Percentiles rank a stretch among this genome's conserved stretches.
phyloP scores from a whole-genome alignment of 2,329 filamentous ascomycete species.

The Cercospora canescens region DNA sequence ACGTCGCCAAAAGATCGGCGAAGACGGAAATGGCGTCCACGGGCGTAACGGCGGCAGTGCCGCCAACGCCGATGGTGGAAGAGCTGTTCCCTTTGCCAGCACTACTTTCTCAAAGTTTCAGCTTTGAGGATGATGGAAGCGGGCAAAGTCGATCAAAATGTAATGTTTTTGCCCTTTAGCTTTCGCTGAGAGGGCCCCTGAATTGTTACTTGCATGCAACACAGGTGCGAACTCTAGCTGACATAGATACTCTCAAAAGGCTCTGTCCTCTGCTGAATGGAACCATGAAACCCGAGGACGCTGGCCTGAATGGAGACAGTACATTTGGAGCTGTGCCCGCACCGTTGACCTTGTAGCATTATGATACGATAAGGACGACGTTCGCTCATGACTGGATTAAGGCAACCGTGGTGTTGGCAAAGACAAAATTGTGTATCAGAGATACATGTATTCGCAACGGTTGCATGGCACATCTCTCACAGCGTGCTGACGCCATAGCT shows the following conservation, averaged over 20 bases:
- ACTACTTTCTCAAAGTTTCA: conserved; percentile 24
- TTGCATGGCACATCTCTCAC: neutral
- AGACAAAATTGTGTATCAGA: neutral
- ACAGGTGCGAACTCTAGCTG: conserved; percentile 28
- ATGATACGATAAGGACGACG: neutral
- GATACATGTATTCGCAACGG: neutral
- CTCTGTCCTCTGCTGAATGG: conserved; percentile 85
- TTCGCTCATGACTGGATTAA: neutral
- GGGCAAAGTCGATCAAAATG: neutral
- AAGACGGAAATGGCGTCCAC: conserved; percentile 18
- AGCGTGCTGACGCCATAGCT: neutral
- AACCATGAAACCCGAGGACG: conserved; percentile 49
- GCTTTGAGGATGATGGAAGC: conserved; percentile 18
- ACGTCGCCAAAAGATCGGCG: conserved; percentile 13
- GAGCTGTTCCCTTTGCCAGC: conserved; percentile 15
- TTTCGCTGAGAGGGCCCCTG: conserved; percentile 16
- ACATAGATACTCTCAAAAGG: conserved; percentile 48
- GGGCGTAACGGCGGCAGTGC: conserved; percentile 17
- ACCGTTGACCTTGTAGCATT: conserved; percentile 30
- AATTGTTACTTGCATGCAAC: conserved; percentile 7
- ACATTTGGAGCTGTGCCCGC: conserved; percentile 37
- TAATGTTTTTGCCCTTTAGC: neutral
- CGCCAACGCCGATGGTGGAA: conserved; percentile 18
- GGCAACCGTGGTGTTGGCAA: neutral
- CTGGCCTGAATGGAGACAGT: conserved; percentile 33